Conservation (phyloP, 164 flowering plant species). For the Vitis riparia region DNA sequence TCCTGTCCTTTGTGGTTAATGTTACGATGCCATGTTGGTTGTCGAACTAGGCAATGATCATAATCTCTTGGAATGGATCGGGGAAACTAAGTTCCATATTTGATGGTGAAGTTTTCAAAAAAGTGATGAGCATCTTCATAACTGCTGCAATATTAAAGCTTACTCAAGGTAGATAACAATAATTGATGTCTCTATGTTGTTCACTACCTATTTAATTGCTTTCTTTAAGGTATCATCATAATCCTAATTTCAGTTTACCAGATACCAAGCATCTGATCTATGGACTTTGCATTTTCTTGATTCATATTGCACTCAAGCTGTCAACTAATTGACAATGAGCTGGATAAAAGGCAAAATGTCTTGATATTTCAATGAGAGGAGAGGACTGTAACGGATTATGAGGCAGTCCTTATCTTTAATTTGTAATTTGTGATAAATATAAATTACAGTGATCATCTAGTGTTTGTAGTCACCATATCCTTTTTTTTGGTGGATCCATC, state of each 20-base stretch:
- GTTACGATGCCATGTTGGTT: neutral
- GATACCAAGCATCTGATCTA: neutral
- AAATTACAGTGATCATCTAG: too few species aligned
- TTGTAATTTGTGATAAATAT: neutral
- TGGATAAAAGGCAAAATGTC: neutral
- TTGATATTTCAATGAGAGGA: neutral
- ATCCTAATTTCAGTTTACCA: neutral
- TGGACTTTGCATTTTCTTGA: neutral
- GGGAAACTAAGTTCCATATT: conserved; percentile 57
- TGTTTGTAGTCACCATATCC: too few species aligned
- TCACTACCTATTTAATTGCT: too few species aligned
- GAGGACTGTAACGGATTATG: neutral
- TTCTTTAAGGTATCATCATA: too few species aligned
- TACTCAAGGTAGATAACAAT: conserved; percentile 55
- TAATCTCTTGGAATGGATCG: conserved; percentile 87
- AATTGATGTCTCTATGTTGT: neutral
- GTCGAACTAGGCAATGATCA: conserved; percentile 70
- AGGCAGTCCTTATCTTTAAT: neutral
- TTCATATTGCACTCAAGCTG: neutral
- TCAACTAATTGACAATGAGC: neutral
- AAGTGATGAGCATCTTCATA: conserved; percentile 79
- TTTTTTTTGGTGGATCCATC: too few species aligned
- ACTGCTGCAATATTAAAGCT: conserved; percentile 94
- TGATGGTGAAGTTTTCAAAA: conserved; percentile 62
- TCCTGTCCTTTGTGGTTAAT: neutral